phyloP scores from a whole-genome alignment of 257 asterid species.

The Asclepias syriaca region DNA sequence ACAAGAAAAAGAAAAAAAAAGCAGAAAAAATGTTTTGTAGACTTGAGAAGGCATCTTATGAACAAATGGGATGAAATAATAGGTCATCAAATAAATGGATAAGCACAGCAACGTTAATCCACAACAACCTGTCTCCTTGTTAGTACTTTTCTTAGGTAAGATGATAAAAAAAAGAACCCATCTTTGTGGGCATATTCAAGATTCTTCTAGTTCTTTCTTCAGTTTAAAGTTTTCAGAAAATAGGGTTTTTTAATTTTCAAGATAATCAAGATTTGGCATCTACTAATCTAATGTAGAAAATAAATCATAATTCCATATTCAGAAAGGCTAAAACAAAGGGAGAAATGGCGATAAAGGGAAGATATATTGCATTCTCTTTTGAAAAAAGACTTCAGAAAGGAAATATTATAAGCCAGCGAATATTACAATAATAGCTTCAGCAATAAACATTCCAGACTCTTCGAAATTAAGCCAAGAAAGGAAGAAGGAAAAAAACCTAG shows the following conservation, averaged over 20 bases:
- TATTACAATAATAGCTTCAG: neutral
- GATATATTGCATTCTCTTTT: neutral
- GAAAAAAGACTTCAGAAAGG: neutral
- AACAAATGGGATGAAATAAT: neutral
- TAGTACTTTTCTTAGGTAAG: neutral
- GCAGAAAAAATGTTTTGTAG: too few relatives aligned
- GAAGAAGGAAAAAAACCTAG: neutral
- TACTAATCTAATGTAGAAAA: neutral
- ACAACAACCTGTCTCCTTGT: neutral
- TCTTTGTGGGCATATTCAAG: neutral
- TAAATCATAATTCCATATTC: neutral
- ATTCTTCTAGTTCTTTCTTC: constrained; percentile 6
- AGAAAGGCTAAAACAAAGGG: neutral
- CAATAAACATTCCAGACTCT: neutral
- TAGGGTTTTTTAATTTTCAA: neutral
- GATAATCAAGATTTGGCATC: neutral
- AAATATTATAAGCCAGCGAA: neutral
- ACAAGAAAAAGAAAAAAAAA: neutral
- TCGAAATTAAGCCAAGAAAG: neutral
- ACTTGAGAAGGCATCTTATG: too few relatives aligned
- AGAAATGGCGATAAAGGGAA: neutral
- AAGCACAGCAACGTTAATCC: neutral
- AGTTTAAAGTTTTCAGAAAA: neutral
- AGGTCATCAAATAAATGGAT: neutral
- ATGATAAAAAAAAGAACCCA: neutral